These are phyloP conservation scores for Cinnamomum chago DNA, from an alignment of 164 flowering plant species.

Conservation along the genomic window DNA sequence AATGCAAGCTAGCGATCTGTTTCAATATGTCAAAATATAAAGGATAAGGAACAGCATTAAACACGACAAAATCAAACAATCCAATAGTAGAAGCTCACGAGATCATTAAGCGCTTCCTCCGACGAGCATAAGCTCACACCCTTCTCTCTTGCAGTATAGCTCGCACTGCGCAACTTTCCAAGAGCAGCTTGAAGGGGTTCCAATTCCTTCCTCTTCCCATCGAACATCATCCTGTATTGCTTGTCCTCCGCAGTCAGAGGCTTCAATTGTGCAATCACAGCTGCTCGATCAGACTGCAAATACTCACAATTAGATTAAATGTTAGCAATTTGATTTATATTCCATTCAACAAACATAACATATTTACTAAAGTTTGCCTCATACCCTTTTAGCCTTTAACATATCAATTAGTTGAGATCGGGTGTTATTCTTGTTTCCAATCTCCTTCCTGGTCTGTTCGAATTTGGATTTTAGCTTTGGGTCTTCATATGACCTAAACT, in stretches of 20 bases:
- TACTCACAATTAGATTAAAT: neutral
- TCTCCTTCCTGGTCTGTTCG: slow-evolving; percentile 61
- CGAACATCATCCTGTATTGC: slow-evolving; percentile 35
- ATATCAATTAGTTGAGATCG: slow-evolving; percentile 50
- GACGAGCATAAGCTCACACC: slow-evolving; percentile 68
- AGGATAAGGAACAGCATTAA: neutral
- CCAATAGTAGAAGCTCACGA: slow-evolving; percentile 41
- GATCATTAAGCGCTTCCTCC: slow-evolving; percentile 78
- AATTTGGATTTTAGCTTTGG: slow-evolving; percentile 62
- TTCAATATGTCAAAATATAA: slow-evolving; percentile 5
- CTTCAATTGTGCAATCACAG: slow-evolving; percentile 42
- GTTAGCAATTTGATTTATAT: too few species aligned
- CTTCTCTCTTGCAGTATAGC: slow-evolving; percentile 39
- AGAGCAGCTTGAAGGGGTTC: slow-evolving; percentile 76
- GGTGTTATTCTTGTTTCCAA: slow-evolving; percentile 50
- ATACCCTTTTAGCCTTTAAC: slow-evolving; percentile 61
- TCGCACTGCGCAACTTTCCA: slow-evolving; percentile 61
- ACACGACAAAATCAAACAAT: neutral
- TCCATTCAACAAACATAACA: too few species aligned
- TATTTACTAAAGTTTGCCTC: neutral
- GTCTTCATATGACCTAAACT: slow-evolving; percentile 58
- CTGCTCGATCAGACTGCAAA: slow-evolving; percentile 51
- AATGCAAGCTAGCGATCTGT: slow-evolving; percentile 70
- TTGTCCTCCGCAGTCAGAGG: slow-evolving; percentile 44
- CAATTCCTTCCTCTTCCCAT: slow-evolving; percentile 68